Percentiles rank a stretch among this genome's conserved stretches.
Conservation (phyloP, 2,329 filamentous ascomycete genomes). For the Diaporthe helianthi region DNA sequence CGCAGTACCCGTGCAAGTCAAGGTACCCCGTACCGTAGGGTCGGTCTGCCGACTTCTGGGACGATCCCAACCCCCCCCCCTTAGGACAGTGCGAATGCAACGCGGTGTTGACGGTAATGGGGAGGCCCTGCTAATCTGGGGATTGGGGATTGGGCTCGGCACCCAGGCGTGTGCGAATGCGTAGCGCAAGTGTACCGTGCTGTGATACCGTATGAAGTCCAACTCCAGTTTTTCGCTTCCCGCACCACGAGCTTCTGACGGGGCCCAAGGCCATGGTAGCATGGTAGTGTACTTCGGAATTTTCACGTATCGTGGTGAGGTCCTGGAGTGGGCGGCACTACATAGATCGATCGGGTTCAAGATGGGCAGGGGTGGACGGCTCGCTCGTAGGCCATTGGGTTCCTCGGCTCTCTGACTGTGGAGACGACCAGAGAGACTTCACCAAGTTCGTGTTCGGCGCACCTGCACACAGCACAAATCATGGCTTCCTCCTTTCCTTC, state of each 20-base stretch:
- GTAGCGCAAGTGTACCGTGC: not conserved
- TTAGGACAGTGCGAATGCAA: conserved; percentile 16
- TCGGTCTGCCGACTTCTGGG: conserved; percentile 22
- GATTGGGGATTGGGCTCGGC: conserved; percentile 11
- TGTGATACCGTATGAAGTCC: not conserved
- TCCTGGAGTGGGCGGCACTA: conserved; percentile 20
- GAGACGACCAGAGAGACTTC: conserved; percentile 15
- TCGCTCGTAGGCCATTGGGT: conserved; percentile 27
- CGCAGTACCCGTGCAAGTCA: conserved; percentile 1
- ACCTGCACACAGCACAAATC: conserved; percentile 16
- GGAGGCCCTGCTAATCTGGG: not conserved
- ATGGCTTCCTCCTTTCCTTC: conserved; percentile 6
- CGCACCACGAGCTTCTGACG: not conserved
- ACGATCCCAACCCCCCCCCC: conserved; percentile 5
- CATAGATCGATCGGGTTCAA: conserved; percentile 26
- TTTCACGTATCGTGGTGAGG: conserved; percentile 13
- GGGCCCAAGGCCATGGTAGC: conserved; percentile 17
- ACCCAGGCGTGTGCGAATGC: not conserved
- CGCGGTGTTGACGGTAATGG: not conserved
- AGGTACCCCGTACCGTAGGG: conserved; percentile 18
- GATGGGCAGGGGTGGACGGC: conserved; percentile 30
- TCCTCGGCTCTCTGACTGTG: conserved; percentile 21
- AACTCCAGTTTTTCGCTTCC: not conserved
- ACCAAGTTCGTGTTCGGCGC: conserved; percentile 7
- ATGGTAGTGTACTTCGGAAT: conserved; percentile 20